Evolutionary conservation across 1,284 basidiomycete species (phyloP).

Genomic region (Irpex sp.): DNA sequence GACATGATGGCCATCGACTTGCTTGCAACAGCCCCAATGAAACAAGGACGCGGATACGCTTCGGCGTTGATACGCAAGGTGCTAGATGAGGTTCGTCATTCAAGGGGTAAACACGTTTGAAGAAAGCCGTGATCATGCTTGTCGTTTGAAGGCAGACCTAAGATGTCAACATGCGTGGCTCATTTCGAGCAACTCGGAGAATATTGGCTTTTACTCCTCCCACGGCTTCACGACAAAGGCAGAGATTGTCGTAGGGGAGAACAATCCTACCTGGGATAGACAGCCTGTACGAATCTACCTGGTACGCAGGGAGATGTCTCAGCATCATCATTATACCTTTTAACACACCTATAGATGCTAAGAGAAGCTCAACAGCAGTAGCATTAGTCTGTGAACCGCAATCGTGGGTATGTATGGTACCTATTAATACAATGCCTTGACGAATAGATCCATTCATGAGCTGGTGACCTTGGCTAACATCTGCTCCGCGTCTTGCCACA

Average conservation of each 20-base stretch:
- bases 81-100: neutral
- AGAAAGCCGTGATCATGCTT: neutral
- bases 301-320: neutral
- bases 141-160: constrained; percentile 6
- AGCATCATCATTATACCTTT: neutral
- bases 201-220: constrained; percentile 10
- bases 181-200: constrained; percentile 12
- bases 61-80: constrained; percentile 2
- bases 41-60: constrained; percentile 4
- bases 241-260: constrained; percentile 2
- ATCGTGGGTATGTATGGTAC: too few relatives aligned
- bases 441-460: neutral
- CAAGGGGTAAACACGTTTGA: neutral
- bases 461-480: constrained; percentile 14
- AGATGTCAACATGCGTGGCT: neutral
- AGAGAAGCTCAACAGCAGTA: neutral
- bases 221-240: constrained; percentile 6
- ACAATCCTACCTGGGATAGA: constrained; percentile 11
- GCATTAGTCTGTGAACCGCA: neutral
- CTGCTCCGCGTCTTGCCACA: constrained; percentile 76
- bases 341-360: neutral
- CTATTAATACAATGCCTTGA: too few relatives aligned
- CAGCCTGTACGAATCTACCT: constrained; percentile 7
- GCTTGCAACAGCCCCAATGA: neutral
- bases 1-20: neutral